Percentiles rank a stretch among this genome's conserved stretches.
Evolutionary conservation across 257 asterid species (phyloP).

Genomic region (Jaltomata sinuosa): DNA sequence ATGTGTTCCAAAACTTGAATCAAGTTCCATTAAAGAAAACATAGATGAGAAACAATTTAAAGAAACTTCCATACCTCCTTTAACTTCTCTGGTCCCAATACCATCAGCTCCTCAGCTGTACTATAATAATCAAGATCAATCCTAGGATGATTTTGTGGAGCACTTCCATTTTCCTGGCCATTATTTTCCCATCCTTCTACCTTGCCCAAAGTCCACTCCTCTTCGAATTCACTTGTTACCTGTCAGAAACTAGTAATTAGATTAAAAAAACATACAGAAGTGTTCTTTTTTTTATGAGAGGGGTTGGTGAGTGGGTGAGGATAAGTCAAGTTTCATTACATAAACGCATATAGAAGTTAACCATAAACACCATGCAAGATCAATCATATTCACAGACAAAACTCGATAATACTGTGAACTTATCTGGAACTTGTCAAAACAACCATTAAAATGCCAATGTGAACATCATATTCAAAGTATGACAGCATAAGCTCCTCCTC

Average conservation of each 20-base stretch:
- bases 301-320: neutral
- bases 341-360: neutral
- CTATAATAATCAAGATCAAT: constrained; percentile 84
- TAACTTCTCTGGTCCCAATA: constrained; percentile 79
- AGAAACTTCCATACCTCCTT: constrained; percentile 53
- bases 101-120: constrained; percentile 69
- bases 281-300: neutral
- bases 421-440: neutral
- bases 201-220: constrained; percentile 60
- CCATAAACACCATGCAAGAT: neutral
- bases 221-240: constrained; percentile 78
- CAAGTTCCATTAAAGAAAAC: neutral
- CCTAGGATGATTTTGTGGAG: constrained; percentile 33
- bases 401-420: neutral
- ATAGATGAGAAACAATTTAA: neutral
- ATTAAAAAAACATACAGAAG: neutral
- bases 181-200: constrained; percentile 77
- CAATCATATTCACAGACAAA: neutral
- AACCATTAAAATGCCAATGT: neutral
- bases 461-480: neutral
- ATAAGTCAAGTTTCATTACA: neutral
- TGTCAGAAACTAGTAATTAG: constrained; percentile 21
- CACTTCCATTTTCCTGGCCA: constrained; percentile 51
- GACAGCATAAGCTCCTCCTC: neutral
- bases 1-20: neutral